Percentiles rank a stretch among this genome's conserved stretches.
Conservation (phyloP, 768 basidiomycete species). For the Hypholoma sublateritium region DNA sequence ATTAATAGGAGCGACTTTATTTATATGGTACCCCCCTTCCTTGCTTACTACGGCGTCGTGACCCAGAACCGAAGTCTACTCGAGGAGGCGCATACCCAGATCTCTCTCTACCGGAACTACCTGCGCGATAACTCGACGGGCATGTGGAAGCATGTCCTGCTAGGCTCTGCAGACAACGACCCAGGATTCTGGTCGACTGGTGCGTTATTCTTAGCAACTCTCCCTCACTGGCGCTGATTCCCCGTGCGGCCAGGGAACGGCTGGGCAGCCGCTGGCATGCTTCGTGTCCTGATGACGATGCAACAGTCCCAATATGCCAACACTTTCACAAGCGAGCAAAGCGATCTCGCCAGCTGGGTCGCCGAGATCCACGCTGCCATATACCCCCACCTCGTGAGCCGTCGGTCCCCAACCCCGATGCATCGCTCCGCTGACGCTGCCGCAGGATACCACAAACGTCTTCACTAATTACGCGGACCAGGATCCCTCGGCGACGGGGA, state of each 20-base stretch:
- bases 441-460: constrained; percentile 44
- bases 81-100: constrained; percentile 67
- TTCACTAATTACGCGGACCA: constrained; percentile 77
- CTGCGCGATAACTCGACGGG: constrained; percentile 52
- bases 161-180: constrained; percentile 56
- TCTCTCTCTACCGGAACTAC: constrained; percentile 67
- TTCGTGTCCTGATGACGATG: constrained; percentile 79
- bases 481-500: constrained; percentile 30
- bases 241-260: constrained; percentile 60
- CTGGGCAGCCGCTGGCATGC: constrained; percentile 89
- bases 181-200: constrained; percentile 81
- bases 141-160: constrained; percentile 77
- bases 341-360: constrained; percentile 64
- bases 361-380: constrained; percentile 74
- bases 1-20: constrained; percentile 69
- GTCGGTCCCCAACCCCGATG: no score
- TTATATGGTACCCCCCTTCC: constrained; percentile 86
- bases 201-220: constrained; percentile 22
- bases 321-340: constrained; percentile 48
- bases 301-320: constrained; percentile 55
- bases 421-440: background rate
- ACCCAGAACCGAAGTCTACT: constrained; percentile 60
- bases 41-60: constrained; percentile 78
- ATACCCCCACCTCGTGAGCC: constrained; percentile 56
- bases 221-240: background rate